Evolutionary conservation across 1,284 basidiomycete species (phyloP), one percentile per base, ranked within the genome.

Genomic region (Singerocomus inundabilis): DNA sequence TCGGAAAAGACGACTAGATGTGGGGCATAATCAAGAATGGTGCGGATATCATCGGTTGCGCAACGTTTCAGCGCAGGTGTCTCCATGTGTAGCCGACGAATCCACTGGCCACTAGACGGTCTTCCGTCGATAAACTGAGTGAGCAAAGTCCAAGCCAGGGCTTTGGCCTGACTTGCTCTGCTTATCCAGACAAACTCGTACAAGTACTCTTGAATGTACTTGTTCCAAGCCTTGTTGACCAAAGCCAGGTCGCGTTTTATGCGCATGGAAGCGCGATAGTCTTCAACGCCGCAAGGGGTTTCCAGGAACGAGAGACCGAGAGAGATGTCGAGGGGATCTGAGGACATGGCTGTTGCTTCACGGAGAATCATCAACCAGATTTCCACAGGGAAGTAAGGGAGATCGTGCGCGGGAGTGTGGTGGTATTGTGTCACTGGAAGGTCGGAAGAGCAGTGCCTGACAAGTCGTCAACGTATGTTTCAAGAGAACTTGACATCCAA

Each of bases 171-270:
- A 32, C 71, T 68, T 5, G 77, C 77, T 34, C 74, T 71, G 45
- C 72, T 72, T 56, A 88, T 80, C 85, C 85, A 85, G 36, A 88
- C 74, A 60, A 79, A 82, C 59, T 86, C 82, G 66, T 77, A 88
- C 12, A 87, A 63, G 38, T 78, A 74, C 39, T 76, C 74, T 52
- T 79, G 77, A 11, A 74, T 70, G 49, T 80, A 71, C 35, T 63
- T 70, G 60, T 80, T 72, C 81, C 81, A 88, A 7, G 69, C 63
- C 43, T 75, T 73, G 57, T 68, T 81, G 7, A 88, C 84, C 35
- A 78, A 69, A 6, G 79, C 72, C 21, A 85, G 63, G 44, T 68
- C 65, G 25, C 70, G 68, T 58, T 85, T 85, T 51, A 70, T 67
- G 9, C 57, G 60, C 72, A 86, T 77, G 51, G 70, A 62, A 2